phyloP scores from a whole-genome alignment of 2,329 filamentous ascomycete species.

The Fusarium sp. region DNA sequence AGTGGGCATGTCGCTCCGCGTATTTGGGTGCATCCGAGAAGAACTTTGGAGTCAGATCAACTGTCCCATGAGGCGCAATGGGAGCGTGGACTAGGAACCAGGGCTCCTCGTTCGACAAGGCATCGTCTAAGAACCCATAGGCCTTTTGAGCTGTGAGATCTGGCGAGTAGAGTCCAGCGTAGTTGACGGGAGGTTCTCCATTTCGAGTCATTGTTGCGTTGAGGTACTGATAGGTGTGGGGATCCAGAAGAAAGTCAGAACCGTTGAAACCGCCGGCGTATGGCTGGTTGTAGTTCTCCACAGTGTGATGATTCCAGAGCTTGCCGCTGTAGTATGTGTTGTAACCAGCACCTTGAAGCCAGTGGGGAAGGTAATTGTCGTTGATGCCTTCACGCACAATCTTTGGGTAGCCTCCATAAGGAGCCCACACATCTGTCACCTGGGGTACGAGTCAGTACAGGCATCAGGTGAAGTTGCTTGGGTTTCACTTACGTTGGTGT shows the following conservation, averaged over 20 bases:
- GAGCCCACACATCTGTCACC: neutral
- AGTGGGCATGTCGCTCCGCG: neutral
- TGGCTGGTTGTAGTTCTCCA: neutral
- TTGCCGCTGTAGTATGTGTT: neutral
- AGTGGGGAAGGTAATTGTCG: neutral
- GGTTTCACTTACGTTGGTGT: neutral
- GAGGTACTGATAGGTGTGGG: neutral
- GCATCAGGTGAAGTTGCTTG: fast-evolving
- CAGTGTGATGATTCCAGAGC: neutral
- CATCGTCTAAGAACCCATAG: neutral
- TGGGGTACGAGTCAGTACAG: neutral
- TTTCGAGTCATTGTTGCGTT: neutral
- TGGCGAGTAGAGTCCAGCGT: neutral
- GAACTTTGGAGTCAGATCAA: neutral
- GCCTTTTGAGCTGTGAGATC: neutral
- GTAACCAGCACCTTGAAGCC: neutral
- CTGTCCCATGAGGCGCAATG: neutral
- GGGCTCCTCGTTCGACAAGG: neutral
- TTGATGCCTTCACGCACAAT: neutral
- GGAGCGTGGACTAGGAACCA: neutral
- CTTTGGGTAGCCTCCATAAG: neutral
- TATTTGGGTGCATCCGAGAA: neutral
- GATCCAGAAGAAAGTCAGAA: neutral
- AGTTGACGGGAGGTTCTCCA: neutral
- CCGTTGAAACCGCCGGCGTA: neutral